A percentile compares a stretch with the other conserved stretches of the same genome.
phyloP scores from a whole-genome alignment of 23 red algal genomes.

The Agarophyton chilense region DNA sequence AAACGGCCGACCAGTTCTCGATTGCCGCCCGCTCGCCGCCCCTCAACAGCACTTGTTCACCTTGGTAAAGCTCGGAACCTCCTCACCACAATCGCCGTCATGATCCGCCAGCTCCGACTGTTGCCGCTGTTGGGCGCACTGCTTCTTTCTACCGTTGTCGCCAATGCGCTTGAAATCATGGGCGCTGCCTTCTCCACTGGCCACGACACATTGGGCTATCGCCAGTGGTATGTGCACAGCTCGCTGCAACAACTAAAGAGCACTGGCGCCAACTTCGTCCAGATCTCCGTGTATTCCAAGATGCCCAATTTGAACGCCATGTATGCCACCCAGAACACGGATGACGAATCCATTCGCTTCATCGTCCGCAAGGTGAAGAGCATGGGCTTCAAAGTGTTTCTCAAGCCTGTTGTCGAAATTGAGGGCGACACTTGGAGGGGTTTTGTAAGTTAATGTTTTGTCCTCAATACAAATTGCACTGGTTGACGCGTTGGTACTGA shows the following conservation, averaged over 20 bases:
- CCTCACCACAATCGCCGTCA: too few species aligned
- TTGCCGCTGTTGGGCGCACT: too few species aligned
- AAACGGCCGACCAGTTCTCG: too few species aligned
- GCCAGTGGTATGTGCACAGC: neutral
- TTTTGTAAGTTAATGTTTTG: neutral
- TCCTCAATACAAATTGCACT: too few species aligned
- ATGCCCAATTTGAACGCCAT: neutral
- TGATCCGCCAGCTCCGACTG: too few species aligned
- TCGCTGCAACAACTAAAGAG: neutral
- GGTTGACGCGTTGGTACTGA: too few species aligned
- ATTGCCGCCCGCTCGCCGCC: too few species aligned
- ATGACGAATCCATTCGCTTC: constrained; percentile 19
- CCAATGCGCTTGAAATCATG: neutral
- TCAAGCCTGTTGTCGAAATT: constrained; percentile 1
- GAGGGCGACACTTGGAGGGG: constrained; percentile 19
- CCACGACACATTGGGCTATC: neutral
- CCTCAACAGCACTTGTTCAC: too few species aligned
- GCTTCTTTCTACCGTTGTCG: neutral
- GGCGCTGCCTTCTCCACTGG: neutral
- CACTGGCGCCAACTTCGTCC: neutral
- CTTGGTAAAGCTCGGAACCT: too few species aligned
- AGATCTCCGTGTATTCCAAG: neutral
- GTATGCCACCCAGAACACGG: neutral
- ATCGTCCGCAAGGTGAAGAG: constrained; percentile 4
- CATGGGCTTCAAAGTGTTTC: constrained; percentile 23